These are phyloP conservation scores for Claviceps monticola DNA, from an alignment of 2,329 filamentous ascomycete genomes.

Conservation along the genomic window DNA sequence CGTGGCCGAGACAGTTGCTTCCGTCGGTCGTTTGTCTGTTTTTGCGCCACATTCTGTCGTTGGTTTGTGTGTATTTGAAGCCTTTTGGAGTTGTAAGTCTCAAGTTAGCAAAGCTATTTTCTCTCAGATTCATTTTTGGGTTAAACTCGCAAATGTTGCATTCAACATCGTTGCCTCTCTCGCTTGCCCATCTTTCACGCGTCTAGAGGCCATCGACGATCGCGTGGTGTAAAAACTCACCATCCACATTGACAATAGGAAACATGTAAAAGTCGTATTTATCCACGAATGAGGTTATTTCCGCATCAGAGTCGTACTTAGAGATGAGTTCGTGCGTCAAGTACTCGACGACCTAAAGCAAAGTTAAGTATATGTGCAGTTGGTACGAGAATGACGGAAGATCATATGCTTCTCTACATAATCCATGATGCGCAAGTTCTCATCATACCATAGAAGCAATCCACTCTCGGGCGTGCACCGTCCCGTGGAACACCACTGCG, in stretches of 20 bases:
- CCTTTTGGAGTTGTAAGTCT: slow-evolving; percentile 15
- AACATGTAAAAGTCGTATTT: slow-evolving; percentile 54
- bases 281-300: slow-evolving; percentile 34
- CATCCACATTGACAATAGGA: slow-evolving; percentile 48
- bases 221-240: slow-evolving; percentile 16
- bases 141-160: too few relatives aligned
- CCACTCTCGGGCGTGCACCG: slow-evolving; percentile 48
- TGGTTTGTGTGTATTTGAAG: slow-evolving; percentile 44
- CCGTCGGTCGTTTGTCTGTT: slow-evolving; percentile 28
- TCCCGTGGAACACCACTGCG: slow-evolving; percentile 41
- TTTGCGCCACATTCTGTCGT: slow-evolving; percentile 47
- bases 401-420: not conserved
- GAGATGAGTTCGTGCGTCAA: slow-evolving; percentile 34
- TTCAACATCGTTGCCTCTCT: not conserved
- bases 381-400: not conserved
- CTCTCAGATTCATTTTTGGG: too few relatives aligned
- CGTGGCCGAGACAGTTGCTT: slow-evolving; percentile 34
- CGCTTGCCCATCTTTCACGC: not conserved
- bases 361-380: not conserved
- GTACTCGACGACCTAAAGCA: slow-evolving; percentile 29
- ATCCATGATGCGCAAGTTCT: not conserved
- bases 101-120: too few relatives aligned
- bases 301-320: slow-evolving; percentile 25
- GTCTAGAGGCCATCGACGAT: too few relatives aligned
- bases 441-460: slow-evolving; percentile 35